phyloP scores from a whole-genome alignment of 352 stramenopile genomes.

The Pythium aristosporum region DNA sequence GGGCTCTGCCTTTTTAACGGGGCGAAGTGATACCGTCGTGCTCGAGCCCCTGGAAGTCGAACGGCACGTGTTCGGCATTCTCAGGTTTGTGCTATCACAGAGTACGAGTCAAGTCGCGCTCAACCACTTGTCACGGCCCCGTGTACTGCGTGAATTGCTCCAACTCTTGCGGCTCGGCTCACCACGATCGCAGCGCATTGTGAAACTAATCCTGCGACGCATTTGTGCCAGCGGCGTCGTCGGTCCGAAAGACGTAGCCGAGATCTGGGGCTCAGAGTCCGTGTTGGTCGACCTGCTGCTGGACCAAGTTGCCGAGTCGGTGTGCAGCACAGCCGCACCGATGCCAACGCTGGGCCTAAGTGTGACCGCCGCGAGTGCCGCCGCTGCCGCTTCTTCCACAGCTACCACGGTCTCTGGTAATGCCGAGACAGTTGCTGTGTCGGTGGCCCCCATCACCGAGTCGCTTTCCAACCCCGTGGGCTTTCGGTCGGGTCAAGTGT shows the following conservation, averaged over 20 bases:
- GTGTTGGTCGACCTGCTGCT: conserved; percentile 82
- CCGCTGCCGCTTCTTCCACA: conserved; percentile 6
- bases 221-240: conserved; percentile 76
- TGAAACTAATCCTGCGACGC: conserved; percentile 72
- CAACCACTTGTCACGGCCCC: conserved; percentile 54
- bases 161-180: conserved; percentile 77
- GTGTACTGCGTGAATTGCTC: conserved; percentile 70
- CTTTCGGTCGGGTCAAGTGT: conserved; percentile 81
- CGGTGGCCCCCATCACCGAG: conserved; percentile 44
- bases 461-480: conserved; percentile 81
- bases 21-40: conserved; percentile 19
- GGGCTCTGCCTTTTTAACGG: conserved; percentile 18
- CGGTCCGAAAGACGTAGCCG: conserved; percentile 59
- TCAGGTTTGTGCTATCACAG: conserved; percentile 82
- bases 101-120: conserved; percentile 61
- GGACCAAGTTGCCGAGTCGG: conserved; percentile 84
- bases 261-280: conserved; percentile 76
- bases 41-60: conserved; percentile 83
- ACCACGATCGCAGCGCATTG: conserved; percentile 75
- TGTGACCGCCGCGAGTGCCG: conserved; percentile 27
- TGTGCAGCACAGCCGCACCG: conserved; percentile 74
- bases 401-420: not conserved
- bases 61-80: conserved; percentile 60
- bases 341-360: conserved; percentile 57
- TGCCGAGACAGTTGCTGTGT: not conserved